These are phyloP conservation scores for Emmonsia crescens DNA, from an alignment of 2,329 filamentous ascomycete species.

Conservation along the genomic window DNA sequence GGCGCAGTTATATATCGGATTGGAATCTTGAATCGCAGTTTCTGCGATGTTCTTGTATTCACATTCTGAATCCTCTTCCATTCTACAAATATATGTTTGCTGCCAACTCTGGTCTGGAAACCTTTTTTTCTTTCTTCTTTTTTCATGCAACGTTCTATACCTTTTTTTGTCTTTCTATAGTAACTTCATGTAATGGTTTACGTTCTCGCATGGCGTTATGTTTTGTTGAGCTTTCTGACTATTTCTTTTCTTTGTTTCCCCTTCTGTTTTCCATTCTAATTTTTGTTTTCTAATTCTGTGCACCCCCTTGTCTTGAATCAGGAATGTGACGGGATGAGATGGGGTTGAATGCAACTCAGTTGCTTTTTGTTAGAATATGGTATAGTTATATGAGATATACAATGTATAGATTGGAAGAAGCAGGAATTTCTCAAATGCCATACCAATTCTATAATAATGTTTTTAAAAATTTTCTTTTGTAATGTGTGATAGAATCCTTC, in stretches of 20 bases:
- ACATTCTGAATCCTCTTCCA: not conserved
- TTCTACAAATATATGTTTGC: not conserved
- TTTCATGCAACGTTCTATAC: not conserved
- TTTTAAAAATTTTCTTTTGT: not conserved
- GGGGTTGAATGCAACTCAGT: not conserved
- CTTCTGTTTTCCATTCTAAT: conserved; percentile 1
- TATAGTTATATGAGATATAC: too few relatives aligned
- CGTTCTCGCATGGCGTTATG: not conserved
- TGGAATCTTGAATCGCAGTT: not conserved
- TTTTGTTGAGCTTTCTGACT: conserved; percentile 4
- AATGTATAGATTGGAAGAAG: too few relatives aligned
- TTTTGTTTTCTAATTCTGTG: not conserved
- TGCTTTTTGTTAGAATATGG: not conserved
- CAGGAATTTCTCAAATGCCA: too few relatives aligned
- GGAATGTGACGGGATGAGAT: too few relatives aligned
- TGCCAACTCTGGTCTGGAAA: not conserved
- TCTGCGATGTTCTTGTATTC: not conserved
- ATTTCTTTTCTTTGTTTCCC: conserved; percentile 5
- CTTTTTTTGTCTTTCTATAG: conserved; percentile 4
- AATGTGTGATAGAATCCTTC: too few relatives aligned
- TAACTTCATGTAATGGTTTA: conserved; percentile 5
- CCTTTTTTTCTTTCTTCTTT: not conserved
- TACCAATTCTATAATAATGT: too few relatives aligned
- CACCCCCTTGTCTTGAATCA: not conserved
- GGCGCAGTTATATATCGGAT: not conserved